Conservation (phyloP, 73 alveolate species). For the Stentor roeselii region DNA sequence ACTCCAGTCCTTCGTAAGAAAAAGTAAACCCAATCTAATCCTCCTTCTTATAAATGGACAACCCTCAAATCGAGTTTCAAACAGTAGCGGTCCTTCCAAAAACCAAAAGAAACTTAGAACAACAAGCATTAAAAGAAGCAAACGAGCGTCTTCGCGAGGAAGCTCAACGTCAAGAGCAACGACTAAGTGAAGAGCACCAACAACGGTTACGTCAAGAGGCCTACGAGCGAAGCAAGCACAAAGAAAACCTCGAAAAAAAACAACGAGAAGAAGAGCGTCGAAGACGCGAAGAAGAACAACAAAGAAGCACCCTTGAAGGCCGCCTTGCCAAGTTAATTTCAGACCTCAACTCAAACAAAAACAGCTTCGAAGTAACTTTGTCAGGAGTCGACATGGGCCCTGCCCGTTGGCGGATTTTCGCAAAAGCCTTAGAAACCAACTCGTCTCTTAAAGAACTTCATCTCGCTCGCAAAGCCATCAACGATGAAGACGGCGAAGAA, state of each 20-base stretch:
- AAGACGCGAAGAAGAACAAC: conserved; percentile 23
- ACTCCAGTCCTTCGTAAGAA: too few relatives aligned
- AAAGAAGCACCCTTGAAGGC: conserved; percentile 7
- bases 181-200: conserved; percentile 14
- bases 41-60: too few relatives aligned
- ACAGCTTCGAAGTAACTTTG: neutral
- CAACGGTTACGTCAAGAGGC: neutral
- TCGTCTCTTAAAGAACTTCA: conserved; percentile 6
- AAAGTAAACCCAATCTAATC: too few relatives aligned
- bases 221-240: conserved; percentile 9
- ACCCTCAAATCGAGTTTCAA: neutral
- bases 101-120: neutral
- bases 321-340: conserved; percentile 38
- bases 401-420: conserved; percentile 30
- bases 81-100: neutral
- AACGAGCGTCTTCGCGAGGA: conserved; percentile 4
- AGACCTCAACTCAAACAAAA: conserved; percentile 13
- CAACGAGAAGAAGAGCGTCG: conserved; percentile 36
- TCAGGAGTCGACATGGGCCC: conserved; percentile 27
- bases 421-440: neutral
- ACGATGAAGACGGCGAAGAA: conserved; percentile 35
- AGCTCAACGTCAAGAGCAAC: neutral
- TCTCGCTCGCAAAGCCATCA: neutral
- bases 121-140: conserved; percentile 14
- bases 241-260: conserved; percentile 11